These are phyloP conservation scores for Phytopythium sindhum DNA, from an alignment of 352 stramenopile genomes.

Conservation along the genomic window DNA sequence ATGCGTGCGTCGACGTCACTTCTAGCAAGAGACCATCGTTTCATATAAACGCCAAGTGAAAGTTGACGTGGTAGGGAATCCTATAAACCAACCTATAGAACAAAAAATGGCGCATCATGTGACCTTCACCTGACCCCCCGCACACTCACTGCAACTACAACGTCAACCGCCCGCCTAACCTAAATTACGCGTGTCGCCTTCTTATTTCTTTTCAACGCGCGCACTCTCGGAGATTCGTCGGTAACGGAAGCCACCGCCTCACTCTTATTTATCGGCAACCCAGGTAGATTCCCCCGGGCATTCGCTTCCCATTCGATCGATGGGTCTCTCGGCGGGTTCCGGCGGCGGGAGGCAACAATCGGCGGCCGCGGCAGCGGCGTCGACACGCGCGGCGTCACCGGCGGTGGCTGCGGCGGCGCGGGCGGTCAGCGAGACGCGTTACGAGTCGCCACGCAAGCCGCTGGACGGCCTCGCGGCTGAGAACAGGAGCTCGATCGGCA, in stretches of 20 bases:
- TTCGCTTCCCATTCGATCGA: too few relatives aligned
- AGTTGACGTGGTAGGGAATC: background rate
- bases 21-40: too few relatives aligned
- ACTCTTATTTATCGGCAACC: background rate
- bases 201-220: background rate
- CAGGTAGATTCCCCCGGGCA: too few relatives aligned
- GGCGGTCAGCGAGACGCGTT: background rate
- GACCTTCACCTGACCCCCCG: too few relatives aligned
- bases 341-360: background rate
- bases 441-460: constrained; percentile 1
- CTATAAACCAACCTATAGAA: too few relatives aligned
- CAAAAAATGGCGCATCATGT: too few relatives aligned
- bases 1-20: too few relatives aligned
- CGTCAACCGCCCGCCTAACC: too few relatives aligned
- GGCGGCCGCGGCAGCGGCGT: background rate
- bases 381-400: background rate
- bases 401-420: too few relatives aligned
- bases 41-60: background rate
- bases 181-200: background rate
- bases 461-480: background rate
- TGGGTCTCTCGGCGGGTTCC: background rate
- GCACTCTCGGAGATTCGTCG: too few relatives aligned
- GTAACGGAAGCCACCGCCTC: too few relatives aligned
- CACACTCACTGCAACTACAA: background rate
- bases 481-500: background rate